Conservation (phyloP, 2,329 filamentous ascomycete species). For the Scleromitrula shiraiana region DNA sequence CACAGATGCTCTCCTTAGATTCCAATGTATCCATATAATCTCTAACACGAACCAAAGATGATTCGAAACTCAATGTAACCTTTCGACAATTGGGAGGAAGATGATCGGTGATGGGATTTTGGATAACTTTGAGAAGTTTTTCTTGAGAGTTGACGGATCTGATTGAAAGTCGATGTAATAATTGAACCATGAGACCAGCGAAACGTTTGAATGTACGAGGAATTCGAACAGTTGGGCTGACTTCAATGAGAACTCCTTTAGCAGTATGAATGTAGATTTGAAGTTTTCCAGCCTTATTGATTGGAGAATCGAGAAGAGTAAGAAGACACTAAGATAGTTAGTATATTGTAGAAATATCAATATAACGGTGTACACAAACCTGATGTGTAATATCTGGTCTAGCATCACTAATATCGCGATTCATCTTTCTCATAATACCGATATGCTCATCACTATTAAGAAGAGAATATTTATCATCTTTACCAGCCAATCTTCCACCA, state of each 20-base stretch:
- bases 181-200: conserved; percentile 95
- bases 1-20: conserved; percentile 86
- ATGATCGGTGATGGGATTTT: conserved; percentile 96
- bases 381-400: conserved; percentile 97
- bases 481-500: conserved; percentile 52
- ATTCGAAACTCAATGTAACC: conserved; percentile 92
- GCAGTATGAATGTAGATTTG: conserved; percentile 99
- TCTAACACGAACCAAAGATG: conserved; percentile 74
- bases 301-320: conserved; percentile 91
- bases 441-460: conserved; percentile 99
- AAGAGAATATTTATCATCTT: conserved; percentile 92
- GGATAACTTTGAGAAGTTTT: conserved; percentile 94
- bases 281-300: conserved; percentile 96
- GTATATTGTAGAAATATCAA: conserved; percentile 11
- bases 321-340: conserved; percentile 68
- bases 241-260: conserved; percentile 94
- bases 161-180: conserved; percentile 91
- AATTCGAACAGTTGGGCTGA: conserved; percentile 95
- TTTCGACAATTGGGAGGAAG: conserved; percentile 96
- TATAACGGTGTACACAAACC: conserved; percentile 46
- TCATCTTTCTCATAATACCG: conserved; percentile 99
- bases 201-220: conserved; percentile 98
- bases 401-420: conserved; percentile 94
- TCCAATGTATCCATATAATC: conserved; percentile 79
- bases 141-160: conserved; percentile 95